Base-by-base conservation (phyloP, 352 stramenopile species). In the Globisporangium yorkense region DNA sequence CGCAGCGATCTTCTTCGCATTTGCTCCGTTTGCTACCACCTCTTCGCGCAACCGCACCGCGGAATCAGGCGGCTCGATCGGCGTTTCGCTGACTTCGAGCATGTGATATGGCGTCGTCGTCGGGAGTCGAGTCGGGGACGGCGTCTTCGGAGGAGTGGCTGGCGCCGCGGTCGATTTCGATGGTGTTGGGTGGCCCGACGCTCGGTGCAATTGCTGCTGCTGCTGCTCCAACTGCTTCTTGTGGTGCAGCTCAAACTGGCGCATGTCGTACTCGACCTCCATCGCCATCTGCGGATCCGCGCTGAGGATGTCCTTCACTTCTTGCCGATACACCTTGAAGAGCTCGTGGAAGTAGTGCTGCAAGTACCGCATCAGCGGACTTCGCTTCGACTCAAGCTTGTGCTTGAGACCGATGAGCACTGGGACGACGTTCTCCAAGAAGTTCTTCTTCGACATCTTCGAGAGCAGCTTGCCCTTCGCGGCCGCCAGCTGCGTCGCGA, bases 391-490 rank as follows among this genome's bases (percentile, higher is more conserved):
- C 61, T 99, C 93, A 27, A 99, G 77, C 33, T 94, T 89, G 56
- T 92, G 86, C 69, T 99, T 99, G 35, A 99, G 78, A 18, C 90
- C 96, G 55, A 97, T 97, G 20, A 99, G 70, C 41, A 99, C 94
- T 0, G 97, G 97, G 10, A 99, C 84, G 2, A 99, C 78, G 51
- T 98, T 98, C 70, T 99, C 96, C 37, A 99, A 75, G 46, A 99
- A 89, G 66, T 99, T 98, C 71, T 98, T 98, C 63, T 95, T 89
- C 40, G 92, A 98, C 71, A 99, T 94, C 56, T 98, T 98, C 0
- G 87, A 96, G 2, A 98, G 72, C 27, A 99, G 65, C 54, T 92
- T 94, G 12, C 87, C 84, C 71, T 98, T 98, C 27, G 94, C 93
- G 12, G 83, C 85, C 39, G 87, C 87, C 9, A 97, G 66, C 51